Percentiles rank a stretch among this genome's conserved stretches.
phyloP scores from a whole-genome alignment of 2,329 filamentous ascomycete species.

The Hawksworthiomyces lignivorus region DNA sequence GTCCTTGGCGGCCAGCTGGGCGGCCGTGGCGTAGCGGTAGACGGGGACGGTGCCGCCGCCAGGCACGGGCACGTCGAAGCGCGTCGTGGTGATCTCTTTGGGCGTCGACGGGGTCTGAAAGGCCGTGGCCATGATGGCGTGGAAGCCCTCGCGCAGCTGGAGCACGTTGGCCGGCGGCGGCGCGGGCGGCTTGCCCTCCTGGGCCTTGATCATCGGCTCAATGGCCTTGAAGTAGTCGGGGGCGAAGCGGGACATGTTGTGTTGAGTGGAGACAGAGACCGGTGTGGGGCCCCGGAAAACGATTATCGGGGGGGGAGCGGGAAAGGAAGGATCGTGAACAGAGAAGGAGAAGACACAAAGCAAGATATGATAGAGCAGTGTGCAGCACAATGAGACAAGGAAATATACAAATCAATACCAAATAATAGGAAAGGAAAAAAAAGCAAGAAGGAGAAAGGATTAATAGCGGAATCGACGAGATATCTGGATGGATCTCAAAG shows the following conservation, averaged over 20 bases:
- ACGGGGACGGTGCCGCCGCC: constrained; percentile 10
- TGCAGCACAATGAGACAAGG: background rate
- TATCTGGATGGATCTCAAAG: no score
- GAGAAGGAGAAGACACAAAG: no score
- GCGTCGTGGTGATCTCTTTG: constrained; percentile 6
- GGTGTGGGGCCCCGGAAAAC: no score
- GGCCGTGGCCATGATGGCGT: background rate
- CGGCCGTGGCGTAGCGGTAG: constrained; percentile 14
- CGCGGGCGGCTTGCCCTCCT: background rate
- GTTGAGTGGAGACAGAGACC: background rate
- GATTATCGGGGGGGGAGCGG: no score
- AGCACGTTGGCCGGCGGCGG: constrained; percentile 4
- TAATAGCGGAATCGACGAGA: no score
- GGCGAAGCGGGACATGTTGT: constrained; percentile 6
- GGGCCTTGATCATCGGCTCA: constrained; percentile 8
- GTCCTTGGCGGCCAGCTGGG: background rate
- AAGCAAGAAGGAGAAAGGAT: background rate
- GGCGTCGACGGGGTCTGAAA: constrained; percentile 1
- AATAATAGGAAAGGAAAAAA: background rate
- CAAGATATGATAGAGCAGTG: background rate
- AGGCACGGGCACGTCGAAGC: constrained; percentile 5
- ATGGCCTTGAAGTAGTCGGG: constrained; percentile 13
- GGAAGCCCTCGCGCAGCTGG: constrained; percentile 2
- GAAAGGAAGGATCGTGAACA: no score
- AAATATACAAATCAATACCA: background rate